These are phyloP conservation scores for Metschnikowia henanensis DNA, from an alignment of 805 yeast genomes.

Conservation along the genomic window DNA sequence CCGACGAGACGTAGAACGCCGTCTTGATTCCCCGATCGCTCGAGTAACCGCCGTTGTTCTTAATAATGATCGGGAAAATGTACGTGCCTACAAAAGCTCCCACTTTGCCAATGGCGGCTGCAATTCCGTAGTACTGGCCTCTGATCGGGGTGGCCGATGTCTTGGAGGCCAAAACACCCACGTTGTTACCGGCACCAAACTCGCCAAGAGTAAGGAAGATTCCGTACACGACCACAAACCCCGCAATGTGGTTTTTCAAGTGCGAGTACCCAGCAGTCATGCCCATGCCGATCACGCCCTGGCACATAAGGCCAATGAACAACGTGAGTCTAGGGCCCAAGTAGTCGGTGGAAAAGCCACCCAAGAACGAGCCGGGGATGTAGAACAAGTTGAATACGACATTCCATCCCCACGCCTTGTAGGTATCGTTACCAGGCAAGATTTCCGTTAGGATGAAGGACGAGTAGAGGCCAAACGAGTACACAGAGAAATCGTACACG, in stretches of 20 bases:
- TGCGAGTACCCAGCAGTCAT: slow-evolving; percentile 71
- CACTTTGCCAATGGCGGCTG: slow-evolving; percentile 88
- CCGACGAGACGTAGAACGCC: slow-evolving; percentile 81
- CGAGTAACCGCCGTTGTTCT: slow-evolving; percentile 49
- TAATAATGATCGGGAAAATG: slow-evolving; percentile 79
- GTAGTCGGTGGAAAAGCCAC: slow-evolving; percentile 84
- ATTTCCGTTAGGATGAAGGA: slow-evolving; percentile 61
- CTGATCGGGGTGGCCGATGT: slow-evolving; percentile 84
- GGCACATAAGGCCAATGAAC: slow-evolving; percentile 63
- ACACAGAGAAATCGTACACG: slow-evolving; percentile 83
- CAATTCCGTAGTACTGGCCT: slow-evolving; percentile 88
- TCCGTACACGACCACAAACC: slow-evolving; percentile 84
- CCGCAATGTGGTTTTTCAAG: slow-evolving; percentile 65
- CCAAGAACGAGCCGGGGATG: slow-evolving; percentile 85
- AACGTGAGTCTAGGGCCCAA: slow-evolving; percentile 89
- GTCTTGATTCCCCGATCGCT: slow-evolving; percentile 60
- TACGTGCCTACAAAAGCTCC: slow-evolving; percentile 94
- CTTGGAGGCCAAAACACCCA: slow-evolving; percentile 85
- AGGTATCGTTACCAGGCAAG: slow-evolving; percentile 60
- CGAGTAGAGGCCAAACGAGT: slow-evolving; percentile 86
- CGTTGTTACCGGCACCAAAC: slow-evolving; percentile 92
- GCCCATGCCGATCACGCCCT: slow-evolving; percentile 77
- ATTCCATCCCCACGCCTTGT: slow-evolving; percentile 88
- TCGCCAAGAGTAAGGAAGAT: slow-evolving; percentile 87
- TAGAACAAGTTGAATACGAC: slow-evolving; percentile 85